These are phyloP conservation scores for Caloboletus firmus DNA, from an alignment of 1,284 basidiomycete genomes.

Conservation along the genomic window DNA sequence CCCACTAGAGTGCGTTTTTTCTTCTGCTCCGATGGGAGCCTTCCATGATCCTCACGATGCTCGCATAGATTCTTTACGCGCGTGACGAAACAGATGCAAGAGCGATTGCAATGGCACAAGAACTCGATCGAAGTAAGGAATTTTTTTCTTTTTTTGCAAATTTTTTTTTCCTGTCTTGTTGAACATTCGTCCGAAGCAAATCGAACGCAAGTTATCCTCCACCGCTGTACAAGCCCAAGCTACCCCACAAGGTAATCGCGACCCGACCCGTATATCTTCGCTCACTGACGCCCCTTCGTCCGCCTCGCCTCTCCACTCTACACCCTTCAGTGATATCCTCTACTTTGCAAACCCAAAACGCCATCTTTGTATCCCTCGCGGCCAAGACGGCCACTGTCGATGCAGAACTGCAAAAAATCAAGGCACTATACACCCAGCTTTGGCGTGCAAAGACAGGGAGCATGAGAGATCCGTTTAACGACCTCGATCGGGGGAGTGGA, in stretches of 20 bases:
- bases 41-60: not conserved
- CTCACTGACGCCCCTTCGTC: not conserved
- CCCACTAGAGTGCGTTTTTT: conserved; percentile 67
- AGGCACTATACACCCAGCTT: conserved; percentile 54
- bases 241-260: conserved; percentile 68
- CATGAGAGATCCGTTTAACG: conserved; percentile 71
- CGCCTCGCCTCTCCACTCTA: not conserved
- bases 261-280: not conserved
- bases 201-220: conserved; percentile 74
- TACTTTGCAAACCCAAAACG: conserved; percentile 73
- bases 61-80: conserved; percentile 66
- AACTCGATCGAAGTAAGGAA: conserved; percentile 67
- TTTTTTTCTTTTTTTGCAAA: not conserved
- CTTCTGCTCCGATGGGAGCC: not conserved
- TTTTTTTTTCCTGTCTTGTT: not conserved
- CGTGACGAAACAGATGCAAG: conserved; percentile 68
- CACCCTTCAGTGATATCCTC: conserved; percentile 58
- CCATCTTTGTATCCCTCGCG: conserved; percentile 70
- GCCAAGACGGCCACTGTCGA: conserved; percentile 69
- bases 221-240: conserved; percentile 59
- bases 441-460: conserved; percentile 72
- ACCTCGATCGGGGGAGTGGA: conserved; percentile 52
- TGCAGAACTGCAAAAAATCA: conserved; percentile 69
- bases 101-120: conserved; percentile 74
- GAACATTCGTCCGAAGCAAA: conserved; percentile 54